These are phyloP conservation scores for Linnemannia hyalina DNA, from an alignment of 192 early-diverging fungal genomes.

Conservation along the genomic window DNA sequence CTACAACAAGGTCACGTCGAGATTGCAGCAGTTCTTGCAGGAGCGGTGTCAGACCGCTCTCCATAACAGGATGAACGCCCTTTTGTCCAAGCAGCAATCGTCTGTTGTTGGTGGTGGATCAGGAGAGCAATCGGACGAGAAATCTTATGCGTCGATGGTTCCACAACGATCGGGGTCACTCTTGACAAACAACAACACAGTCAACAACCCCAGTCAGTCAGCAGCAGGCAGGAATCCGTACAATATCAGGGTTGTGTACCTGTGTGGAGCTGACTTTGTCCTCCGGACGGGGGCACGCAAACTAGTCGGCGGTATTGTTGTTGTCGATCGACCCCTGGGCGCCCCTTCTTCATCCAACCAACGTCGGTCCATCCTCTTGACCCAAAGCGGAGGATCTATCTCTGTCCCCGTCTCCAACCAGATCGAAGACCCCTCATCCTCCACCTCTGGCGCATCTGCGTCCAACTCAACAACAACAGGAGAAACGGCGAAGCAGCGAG, in stretches of 20 bases:
- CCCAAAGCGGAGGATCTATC: conserved; percentile 32
- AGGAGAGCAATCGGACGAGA: neutral
- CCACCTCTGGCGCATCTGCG: neutral
- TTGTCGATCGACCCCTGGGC: conserved; percentile 49
- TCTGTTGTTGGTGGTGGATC: no score
- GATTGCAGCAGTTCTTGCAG: conserved; percentile 42
- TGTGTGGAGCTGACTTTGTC: conserved; percentile 58
- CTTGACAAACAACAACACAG: neutral
- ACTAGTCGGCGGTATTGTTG: conserved; percentile 36
- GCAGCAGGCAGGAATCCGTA: conserved; percentile 36
- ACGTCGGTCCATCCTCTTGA: conserved; percentile 42
- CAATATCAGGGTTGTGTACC: conserved; percentile 57
- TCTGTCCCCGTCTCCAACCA: conserved; percentile 35
- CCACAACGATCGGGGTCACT: conserved; percentile 56
- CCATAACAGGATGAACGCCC: conserved; percentile 29
- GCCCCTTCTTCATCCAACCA: conserved; percentile 24
- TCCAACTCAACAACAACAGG: conserved; percentile 8
- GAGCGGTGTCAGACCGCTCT: conserved; percentile 32
- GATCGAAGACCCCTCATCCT: neutral
- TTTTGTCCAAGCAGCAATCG: conserved; percentile 21
- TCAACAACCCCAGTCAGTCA: neutral
- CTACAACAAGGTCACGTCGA: conserved; percentile 42
- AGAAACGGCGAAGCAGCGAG: conserved; percentile 23
- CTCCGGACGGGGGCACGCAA: conserved; percentile 53
- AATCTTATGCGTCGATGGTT: conserved; percentile 27